Evolutionary conservation across 768 basidiomycete species (phyloP), one percentile per base, ranked within the genome.

Genomic region (Lentinus tigrinus): DNA sequence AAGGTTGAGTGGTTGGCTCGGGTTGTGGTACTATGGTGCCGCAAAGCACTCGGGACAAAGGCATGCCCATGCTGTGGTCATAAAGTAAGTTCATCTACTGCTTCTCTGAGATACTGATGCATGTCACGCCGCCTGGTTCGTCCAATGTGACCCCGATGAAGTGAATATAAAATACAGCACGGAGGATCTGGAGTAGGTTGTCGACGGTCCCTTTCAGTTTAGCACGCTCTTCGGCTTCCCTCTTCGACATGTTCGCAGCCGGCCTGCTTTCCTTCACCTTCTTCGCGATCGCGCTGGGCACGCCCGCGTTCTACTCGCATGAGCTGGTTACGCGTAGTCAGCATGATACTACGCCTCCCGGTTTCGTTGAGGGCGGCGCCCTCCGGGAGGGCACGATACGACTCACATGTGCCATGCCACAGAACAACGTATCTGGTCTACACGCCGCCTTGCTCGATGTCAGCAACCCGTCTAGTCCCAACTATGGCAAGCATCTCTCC

Each of bases 401-500:
- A 31, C 67, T 76, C 36, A 70, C 70, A 38, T 60, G 75, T 43
- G 73, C 65, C 8, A 62, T 76, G 28, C 59, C 63, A 17, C 69
- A 68, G 36, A 68, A 61, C 38, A 62, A 76, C 51, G 67, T 71
- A 27, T 44, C 50, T 3, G 73, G 74, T 10, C 69, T 76, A 10
- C 69, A 76, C 58, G 58, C 66, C 38, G 65, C 60, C 11, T 64
- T 74, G 5, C 57, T 63, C 40, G 71, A 67, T 31, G 72, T 74
- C 60, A 72, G 70, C 49, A 69, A 69, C 17, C 73, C 74, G 8
- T 58, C 60, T 17, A 74, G 69, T 59, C 44, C 64, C 17, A 56
- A 64, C 14, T 78, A 74, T 62, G 73, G 75, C n/a, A 69, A 75
- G 61, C 72, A 74, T 55, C 60, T 78, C 34, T 69, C 65, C 51